A percentile compares a stretch with the other conserved stretches of the same genome.
Conservation (phyloP, 768 basidiomycete genomes). For the Lyophyllum semitale region DNA sequence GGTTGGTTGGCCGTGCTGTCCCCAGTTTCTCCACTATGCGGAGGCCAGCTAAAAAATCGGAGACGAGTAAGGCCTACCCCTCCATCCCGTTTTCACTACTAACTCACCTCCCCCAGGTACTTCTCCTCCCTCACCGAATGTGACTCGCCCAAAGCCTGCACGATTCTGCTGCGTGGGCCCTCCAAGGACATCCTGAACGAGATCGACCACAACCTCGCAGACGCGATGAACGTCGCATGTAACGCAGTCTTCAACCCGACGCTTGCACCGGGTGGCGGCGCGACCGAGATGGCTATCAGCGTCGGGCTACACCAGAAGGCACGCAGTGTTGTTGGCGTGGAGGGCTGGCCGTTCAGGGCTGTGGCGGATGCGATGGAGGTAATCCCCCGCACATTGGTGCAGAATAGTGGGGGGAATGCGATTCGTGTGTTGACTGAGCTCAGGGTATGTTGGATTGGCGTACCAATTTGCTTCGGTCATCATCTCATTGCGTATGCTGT, state of each 20-base stretch:
- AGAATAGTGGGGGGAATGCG: constrained; percentile 94
- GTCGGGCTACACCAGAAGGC: constrained; percentile 85
- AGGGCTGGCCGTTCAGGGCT: constrained; percentile 88
- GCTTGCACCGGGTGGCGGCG: constrained; percentile 94
- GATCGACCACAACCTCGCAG: constrained; percentile 95
- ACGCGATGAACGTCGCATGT: constrained; percentile 96
- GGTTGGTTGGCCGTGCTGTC: constrained; percentile 3
- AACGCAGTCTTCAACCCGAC: constrained; percentile 96
- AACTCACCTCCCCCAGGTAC: constrained; percentile 49
- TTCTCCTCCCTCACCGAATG: constrained; percentile 98
- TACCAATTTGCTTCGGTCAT: neutral
- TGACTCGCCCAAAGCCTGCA: constrained; percentile 90
- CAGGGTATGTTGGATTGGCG: constrained; percentile 57
- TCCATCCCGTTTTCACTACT: neutral
- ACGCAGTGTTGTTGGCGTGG: constrained; percentile 80
- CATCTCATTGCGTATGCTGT: neutral
- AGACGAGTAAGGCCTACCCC: constrained; percentile 67
- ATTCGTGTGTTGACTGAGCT: constrained; percentile 93
- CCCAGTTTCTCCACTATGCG: constrained; percentile 16
- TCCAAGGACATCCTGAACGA: constrained; percentile 98
- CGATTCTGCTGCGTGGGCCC: constrained; percentile 94
- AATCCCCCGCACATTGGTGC: constrained; percentile 91
- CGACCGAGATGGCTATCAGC: constrained; percentile 97
- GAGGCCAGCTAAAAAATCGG: constrained; percentile 73
- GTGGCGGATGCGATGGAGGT: constrained; percentile 98